These are phyloP conservation scores for Pseudogymnoascus sp. DNA, from an alignment of 2,329 filamentous ascomycete genomes.

Conservation along the genomic window DNA sequence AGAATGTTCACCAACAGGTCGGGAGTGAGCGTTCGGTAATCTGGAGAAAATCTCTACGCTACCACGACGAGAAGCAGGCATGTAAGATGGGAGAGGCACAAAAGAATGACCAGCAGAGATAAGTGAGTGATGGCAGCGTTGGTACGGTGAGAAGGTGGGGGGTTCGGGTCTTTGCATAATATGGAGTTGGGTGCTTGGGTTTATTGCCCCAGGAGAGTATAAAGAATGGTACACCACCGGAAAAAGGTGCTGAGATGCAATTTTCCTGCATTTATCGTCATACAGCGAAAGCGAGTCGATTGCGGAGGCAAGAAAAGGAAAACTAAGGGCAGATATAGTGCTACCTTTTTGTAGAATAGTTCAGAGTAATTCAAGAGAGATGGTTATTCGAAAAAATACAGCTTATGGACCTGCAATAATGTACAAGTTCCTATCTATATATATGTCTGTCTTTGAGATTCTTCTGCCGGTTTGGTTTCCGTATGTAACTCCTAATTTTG, in stretches of 20 bases:
- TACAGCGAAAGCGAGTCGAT: conserved; percentile 5
- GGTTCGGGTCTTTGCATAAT: conserved; percentile 9
- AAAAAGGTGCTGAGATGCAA: conserved; percentile 8
- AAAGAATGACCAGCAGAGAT: not conserved
- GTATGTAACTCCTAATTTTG: not conserved
- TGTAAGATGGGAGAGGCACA: not conserved
- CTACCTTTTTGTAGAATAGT: conserved; percentile 7
- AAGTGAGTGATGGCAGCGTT: not conserved
- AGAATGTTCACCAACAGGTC: conserved; percentile 91
- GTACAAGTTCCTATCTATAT: not conserved
- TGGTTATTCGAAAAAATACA: not conserved
- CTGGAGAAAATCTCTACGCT: not conserved
- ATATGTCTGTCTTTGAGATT: conserved; percentile 2
- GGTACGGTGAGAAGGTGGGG: conserved; percentile 2
- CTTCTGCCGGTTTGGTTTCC: not conserved
- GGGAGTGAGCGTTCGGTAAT: conserved; percentile 62
- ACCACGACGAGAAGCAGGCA: not conserved
- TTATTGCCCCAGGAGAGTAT: conserved; percentile 6
- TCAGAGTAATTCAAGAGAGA: not conserved
- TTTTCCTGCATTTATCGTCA: conserved; percentile 8
- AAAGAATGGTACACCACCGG: conserved; percentile 5
- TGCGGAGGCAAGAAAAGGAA: not conserved
- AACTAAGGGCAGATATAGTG: not conserved
- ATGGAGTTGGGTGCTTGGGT: conserved; percentile 9
- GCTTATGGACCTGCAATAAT: not conserved